These are phyloP conservation scores for Aegilops longissima DNA, from an alignment of 176 grass and related monocot species.

Conservation along the genomic window DNA sequence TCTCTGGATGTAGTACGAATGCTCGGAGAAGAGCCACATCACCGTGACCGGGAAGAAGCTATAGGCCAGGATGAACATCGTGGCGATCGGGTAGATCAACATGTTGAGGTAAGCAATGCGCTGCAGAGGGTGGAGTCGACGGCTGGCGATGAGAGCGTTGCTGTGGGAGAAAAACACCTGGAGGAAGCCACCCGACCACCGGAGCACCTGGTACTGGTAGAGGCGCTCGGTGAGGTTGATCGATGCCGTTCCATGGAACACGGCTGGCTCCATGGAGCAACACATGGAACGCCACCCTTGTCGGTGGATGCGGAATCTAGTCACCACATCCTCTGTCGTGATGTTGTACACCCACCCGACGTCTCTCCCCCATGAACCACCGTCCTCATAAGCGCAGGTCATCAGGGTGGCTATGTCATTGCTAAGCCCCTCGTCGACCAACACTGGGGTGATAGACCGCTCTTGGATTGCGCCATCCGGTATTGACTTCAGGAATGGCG, in stretches of 20 bases:
- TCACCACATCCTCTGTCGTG: slow-evolving; percentile 49
- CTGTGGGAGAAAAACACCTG: slow-evolving; percentile 56
- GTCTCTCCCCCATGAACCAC: slow-evolving; percentile 31
- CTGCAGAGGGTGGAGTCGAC: not conserved
- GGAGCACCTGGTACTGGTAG: slow-evolving; percentile 26
- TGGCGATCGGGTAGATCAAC: too few relatives aligned
- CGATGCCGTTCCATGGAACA: slow-evolving; percentile 35
- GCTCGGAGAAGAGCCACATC: slow-evolving; percentile 46
- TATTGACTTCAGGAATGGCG: slow-evolving; percentile 3
- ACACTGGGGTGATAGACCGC: not conserved
- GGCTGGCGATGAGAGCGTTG: not conserved
- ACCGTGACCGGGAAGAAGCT: not conserved
- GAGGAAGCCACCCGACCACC: slow-evolving; percentile 41
- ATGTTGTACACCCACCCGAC: slow-evolving; percentile 53
- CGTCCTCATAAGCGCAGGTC: slow-evolving; percentile 37
- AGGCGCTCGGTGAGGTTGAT: slow-evolving; percentile 58
- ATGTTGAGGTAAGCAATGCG: too few relatives aligned
- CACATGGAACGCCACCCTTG: slow-evolving; percentile 51
- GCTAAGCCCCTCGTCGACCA: not conserved
- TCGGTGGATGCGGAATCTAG: slow-evolving; percentile 43
- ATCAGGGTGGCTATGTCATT: not conserved
- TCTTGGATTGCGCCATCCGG: slow-evolving; percentile 1
- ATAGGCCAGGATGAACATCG: too few relatives aligned
- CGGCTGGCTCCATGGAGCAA: slow-evolving; percentile 33
- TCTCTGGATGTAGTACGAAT: slow-evolving; percentile 36